Percentiles rank a stretch among this genome's conserved stretches.
These are phyloP conservation scores for Tulasnella calospora DNA, from an alignment of 768 basidiomycete genomes.

Conservation along the genomic window DNA sequence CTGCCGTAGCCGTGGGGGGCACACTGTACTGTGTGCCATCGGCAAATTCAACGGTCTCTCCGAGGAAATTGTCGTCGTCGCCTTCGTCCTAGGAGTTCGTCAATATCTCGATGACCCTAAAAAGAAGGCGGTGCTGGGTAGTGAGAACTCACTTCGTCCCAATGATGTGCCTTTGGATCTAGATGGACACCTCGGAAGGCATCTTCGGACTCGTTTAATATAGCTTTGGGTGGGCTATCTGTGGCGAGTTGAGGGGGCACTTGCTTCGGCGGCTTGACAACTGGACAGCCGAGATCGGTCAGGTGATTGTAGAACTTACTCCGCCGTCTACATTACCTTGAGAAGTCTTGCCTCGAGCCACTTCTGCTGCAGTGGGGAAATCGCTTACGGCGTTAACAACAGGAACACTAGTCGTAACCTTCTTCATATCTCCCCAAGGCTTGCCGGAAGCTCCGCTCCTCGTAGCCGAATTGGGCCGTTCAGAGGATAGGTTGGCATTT, in stretches of 20 bases:
- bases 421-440: conserved; percentile 58
- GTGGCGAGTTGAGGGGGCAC: not conserved
- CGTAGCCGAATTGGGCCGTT: not conserved
- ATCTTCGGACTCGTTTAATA: conserved; percentile 55
- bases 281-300: not conserved
- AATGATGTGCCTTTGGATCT: conserved; percentile 90
- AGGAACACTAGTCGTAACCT: not conserved
- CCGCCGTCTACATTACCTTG: not conserved
- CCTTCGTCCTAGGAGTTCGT: conserved; percentile 57
- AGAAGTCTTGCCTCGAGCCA: conserved; percentile 38
- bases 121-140: not conserved
- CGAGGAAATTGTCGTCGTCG: conserved; percentile 85
- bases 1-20: conserved; percentile 39
- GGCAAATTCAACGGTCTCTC: conserved; percentile 88
- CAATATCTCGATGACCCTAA: conserved; percentile 34
- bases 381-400: conserved; percentile 44
- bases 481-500: not conserved
- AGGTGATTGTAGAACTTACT: not conserved
- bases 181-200: conserved; percentile 92
- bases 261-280: not conserved
- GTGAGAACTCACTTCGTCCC: conserved; percentile 79
- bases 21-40: conserved; percentile 91
- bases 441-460: conserved; percentile 39
- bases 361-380: conserved; percentile 96
- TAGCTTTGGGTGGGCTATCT: conserved; percentile 32